Percentiles rank a stretch among this genome's conserved stretches.
Evolutionary conservation across 495 filamentous ascomycete species (phyloP).

Genomic region (Chaetomium cochliodes): DNA sequence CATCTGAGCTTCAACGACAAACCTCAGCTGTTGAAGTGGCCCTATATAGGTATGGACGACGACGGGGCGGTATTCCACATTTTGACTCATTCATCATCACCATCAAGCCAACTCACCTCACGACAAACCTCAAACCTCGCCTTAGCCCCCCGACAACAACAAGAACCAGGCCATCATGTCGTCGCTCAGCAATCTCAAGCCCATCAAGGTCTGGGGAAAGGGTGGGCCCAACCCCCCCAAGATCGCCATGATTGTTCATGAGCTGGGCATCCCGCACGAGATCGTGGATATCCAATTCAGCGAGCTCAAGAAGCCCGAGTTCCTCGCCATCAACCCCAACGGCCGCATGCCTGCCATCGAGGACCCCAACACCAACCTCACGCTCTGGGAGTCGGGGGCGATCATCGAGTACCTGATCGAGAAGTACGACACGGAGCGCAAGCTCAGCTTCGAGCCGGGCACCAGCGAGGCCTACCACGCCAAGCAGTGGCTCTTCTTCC

Average conservation of each 20-base stretch:
- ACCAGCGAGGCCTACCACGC: slow-evolving; percentile 51
- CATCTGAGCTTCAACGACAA: too few species aligned
- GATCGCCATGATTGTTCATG: slow-evolving; percentile 60
- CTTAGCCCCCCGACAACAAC: background rate
- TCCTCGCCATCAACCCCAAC: slow-evolving; percentile 64
- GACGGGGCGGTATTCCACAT: background rate
- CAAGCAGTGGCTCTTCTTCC: slow-evolving; percentile 68
- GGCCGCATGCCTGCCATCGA: slow-evolving; percentile 64
- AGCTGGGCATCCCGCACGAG: slow-evolving; percentile 60
- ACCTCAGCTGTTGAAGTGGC: too few species aligned
- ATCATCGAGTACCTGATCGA: slow-evolving; percentile 71
- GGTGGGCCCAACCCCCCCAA: slow-evolving; percentile 53
- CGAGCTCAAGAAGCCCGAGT: slow-evolving; percentile 59
- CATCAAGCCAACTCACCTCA: background rate
- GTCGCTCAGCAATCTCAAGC: slow-evolving; percentile 30
- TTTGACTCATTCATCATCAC: background rate
- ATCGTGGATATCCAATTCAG: slow-evolving; percentile 40
- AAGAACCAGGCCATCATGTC: slow-evolving; percentile 5
- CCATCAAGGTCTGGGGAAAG: slow-evolving; percentile 40
- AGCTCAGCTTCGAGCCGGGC: slow-evolving; percentile 54
- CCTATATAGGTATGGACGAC: background rate
- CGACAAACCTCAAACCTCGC: background rate
- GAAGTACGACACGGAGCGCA: slow-evolving; percentile 64
- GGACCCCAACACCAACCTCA: slow-evolving; percentile 66
- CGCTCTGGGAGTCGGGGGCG: slow-evolving; percentile 71